phyloP scores from a whole-genome alignment of 75 land plant species.

The Cupressus sempervirens region DNA sequence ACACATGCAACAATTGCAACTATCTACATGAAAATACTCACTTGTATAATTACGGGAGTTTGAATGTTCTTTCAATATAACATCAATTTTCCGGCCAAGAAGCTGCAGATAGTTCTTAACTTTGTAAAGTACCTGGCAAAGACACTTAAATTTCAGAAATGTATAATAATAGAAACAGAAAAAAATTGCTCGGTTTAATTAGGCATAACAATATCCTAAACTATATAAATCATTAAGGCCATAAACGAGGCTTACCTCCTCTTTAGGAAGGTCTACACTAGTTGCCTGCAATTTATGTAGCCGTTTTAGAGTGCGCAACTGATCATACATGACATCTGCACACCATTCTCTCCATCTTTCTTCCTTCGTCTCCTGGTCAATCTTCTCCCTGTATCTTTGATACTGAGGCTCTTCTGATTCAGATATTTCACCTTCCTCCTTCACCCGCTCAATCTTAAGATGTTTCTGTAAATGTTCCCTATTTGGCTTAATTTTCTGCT shows the following conservation, averaged over 20 bases:
- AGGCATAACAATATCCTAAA: background rate
- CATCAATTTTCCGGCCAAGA: conserved; percentile 83
- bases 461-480: conserved; percentile 40
- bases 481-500: conserved; percentile 16
- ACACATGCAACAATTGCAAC: background rate
- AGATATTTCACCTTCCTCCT: conserved; percentile 99
- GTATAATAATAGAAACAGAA: background rate
- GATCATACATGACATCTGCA: conserved; percentile 71
- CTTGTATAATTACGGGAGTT: conserved; percentile 63
- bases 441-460: conserved; percentile 57
- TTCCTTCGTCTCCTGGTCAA: conserved; percentile 54
- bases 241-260: conserved; percentile 51
- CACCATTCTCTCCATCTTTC: conserved; percentile 99
- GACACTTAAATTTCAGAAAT: background rate
- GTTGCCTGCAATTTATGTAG: conserved; percentile 80
- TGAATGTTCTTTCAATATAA: conserved; percentile 65
- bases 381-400: conserved; percentile 55
- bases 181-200: conserved; percentile 1
- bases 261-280: conserved; percentile 83
- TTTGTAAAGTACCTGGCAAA: conserved; percentile 80
- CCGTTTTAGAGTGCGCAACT: conserved; percentile 69
- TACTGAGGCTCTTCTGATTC: conserved; percentile 66
- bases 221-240: background rate
- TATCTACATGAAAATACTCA: conserved; percentile 35
- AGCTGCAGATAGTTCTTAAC: conserved; percentile 83